phyloP scores from a whole-genome alignment of 345 rosid species.

The Nasturtium officinale region DNA sequence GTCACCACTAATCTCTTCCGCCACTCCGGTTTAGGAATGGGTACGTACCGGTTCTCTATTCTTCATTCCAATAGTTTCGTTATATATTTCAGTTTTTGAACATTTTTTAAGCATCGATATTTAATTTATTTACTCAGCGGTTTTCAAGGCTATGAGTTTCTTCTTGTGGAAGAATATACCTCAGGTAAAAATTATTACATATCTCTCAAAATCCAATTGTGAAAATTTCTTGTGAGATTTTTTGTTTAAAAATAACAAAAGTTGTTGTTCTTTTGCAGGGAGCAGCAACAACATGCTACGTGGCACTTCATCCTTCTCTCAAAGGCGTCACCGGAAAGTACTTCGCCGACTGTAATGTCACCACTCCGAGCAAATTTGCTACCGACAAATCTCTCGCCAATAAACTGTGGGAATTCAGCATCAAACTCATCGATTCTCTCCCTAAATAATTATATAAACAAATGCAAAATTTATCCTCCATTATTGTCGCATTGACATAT shows the following conservation, averaged over 20 bases:
- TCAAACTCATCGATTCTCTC: slow-evolving; percentile 37
- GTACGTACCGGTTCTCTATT: slow-evolving; percentile 27
- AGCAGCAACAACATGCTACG: slow-evolving; percentile 92
- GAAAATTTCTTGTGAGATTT: not conserved
- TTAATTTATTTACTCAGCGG: slow-evolving; percentile 44
- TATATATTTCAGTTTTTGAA: not conserved
- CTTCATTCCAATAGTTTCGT: not conserved
- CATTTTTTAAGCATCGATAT: not conserved
- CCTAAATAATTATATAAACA: not conserved
- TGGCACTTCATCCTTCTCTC: slow-evolving; percentile 71
- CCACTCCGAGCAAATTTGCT: slow-evolving; percentile 54
- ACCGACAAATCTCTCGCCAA: slow-evolving; percentile 52
- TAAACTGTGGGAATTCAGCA: slow-evolving; percentile 76
- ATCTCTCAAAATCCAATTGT: not conserved
- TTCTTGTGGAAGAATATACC: slow-evolving; percentile 83
- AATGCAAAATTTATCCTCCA: not conserved
- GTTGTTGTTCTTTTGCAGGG: slow-evolving; percentile 57
- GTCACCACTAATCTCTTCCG: slow-evolving; percentile 80
- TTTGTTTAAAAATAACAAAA: no score
- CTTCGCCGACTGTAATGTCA: slow-evolving; percentile 69
- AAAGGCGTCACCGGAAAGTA: slow-evolving; percentile 75
- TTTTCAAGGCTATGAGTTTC: slow-evolving; percentile 56
- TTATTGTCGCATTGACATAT: not conserved
- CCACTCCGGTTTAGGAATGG: slow-evolving; percentile 48
- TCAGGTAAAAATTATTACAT: slow-evolving; percentile 55